Evolutionary conservation across 306 rosid species (phyloP).

Genomic region (Fagus crenata): DNA sequence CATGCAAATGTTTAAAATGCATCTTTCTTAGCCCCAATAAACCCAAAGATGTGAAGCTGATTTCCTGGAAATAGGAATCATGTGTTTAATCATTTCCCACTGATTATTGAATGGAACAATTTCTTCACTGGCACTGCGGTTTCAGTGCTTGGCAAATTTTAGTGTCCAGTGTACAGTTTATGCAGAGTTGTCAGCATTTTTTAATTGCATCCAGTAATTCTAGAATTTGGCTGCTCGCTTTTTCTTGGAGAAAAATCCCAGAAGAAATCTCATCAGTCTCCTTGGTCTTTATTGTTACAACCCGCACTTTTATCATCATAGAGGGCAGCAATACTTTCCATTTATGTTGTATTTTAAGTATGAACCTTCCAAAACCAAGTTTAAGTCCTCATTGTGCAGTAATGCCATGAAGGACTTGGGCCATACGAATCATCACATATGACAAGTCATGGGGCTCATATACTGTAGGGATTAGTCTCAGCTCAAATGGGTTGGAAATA

Average conservation of each 20-base stretch:
- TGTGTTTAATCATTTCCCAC: background rate
- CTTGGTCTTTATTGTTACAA: background rate
- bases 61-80: background rate
- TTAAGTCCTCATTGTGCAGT: background rate
- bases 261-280: background rate
- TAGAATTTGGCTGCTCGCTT: background rate
- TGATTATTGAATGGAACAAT: background rate
- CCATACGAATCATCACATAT: background rate
- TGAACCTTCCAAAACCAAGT: background rate
- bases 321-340: background rate
- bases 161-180: background rate
- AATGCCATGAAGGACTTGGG: background rate
- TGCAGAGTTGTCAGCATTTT: background rate
- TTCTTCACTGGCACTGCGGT: background rate
- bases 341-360: background rate
- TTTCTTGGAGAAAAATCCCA: background rate
- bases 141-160: background rate
- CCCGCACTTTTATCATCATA: background rate
- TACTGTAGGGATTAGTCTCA: background rate
- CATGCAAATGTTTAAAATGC: background rate
- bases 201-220: background rate
- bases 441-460: background rate
- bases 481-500: background rate
- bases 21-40: background rate
- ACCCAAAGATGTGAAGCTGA: background rate